Conservation (phyloP, 2,329 filamentous ascomycete species). For the Dactylellina leptospora region DNA sequence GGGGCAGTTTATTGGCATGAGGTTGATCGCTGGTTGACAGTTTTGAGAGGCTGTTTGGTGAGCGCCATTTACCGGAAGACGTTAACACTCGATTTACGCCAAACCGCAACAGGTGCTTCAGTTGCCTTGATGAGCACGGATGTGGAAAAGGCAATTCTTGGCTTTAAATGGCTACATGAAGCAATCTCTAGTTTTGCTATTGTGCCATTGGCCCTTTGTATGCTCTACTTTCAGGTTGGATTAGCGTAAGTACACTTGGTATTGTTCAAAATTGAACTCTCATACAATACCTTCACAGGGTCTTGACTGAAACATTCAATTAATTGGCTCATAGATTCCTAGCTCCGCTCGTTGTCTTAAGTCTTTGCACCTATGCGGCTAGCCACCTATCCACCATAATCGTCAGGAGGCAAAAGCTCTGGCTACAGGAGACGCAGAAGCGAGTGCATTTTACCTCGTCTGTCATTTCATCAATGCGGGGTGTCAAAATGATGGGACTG, state of each 20-base stretch:
- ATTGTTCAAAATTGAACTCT: slow-evolving; percentile 38
- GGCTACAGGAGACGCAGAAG: slow-evolving; percentile 47
- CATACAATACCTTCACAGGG: no score
- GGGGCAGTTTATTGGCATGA: slow-evolving; percentile 56
- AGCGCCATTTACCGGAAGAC: slow-evolving; percentile 60
- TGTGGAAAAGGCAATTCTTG: slow-evolving; percentile 62
- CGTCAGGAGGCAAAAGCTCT: slow-evolving; percentile 35
- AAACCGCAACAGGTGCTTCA: slow-evolving; percentile 61
- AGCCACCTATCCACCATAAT: slow-evolving; percentile 30
- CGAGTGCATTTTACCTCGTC: slow-evolving; percentile 51
- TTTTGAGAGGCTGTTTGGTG: slow-evolving; percentile 59
- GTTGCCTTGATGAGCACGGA: slow-evolving; percentile 66
- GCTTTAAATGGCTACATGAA: slow-evolving; percentile 61
- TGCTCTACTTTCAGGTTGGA: slow-evolving; percentile 60
- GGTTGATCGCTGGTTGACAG: slow-evolving; percentile 56
- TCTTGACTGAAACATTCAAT: neutral
- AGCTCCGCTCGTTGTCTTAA: slow-evolving; percentile 22
- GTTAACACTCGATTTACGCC: slow-evolving; percentile 58
- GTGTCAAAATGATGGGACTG: slow-evolving; percentile 50
- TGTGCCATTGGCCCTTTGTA: slow-evolving; percentile 58
- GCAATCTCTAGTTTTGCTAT: slow-evolving; percentile 61
- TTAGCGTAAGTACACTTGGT: slow-evolving; percentile 56
- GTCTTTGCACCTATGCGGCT: slow-evolving; percentile 17
- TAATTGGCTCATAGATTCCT: slow-evolving; percentile 15
- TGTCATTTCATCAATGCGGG: slow-evolving; percentile 47